Percentiles rank a stretch among this genome's conserved stretches.
These are phyloP conservation scores for Sugiyamaella sp. DNA, from an alignment of 1,139 yeast species.

Conservation along the genomic window DNA sequence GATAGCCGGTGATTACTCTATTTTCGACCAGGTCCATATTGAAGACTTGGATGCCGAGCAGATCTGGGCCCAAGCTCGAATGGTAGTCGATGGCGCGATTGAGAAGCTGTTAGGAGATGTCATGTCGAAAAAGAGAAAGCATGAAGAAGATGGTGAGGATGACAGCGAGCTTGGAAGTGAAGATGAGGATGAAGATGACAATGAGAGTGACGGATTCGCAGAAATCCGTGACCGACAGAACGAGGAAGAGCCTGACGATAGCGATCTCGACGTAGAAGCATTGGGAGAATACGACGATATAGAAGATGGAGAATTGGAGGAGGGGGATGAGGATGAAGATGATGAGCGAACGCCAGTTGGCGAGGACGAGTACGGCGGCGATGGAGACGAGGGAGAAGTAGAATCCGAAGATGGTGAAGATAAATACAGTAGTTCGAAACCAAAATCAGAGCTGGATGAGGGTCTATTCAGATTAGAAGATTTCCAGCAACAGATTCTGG, in stretches of 20 bases:
- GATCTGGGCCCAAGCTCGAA: slow-evolving; percentile 90
- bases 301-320: slow-evolving; percentile 5
- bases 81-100: slow-evolving; percentile 73
- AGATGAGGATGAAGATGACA: slow-evolving; percentile 23
- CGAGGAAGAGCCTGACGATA: slow-evolving; percentile 35
- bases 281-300: not conserved
- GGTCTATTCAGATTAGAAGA: slow-evolving; percentile 84
- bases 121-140: slow-evolving; percentile 29
- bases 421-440: slow-evolving; percentile 31
- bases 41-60: slow-evolving; percentile 91
- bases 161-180: slow-evolving; percentile 10
- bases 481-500: slow-evolving; percentile 78
- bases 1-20: slow-evolving; percentile 61
- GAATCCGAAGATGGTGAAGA: slow-evolving; percentile 35
- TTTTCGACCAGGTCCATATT: slow-evolving; percentile 76
- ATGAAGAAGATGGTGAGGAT: slow-evolving; percentile 26
- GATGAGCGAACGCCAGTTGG: slow-evolving; percentile 23
- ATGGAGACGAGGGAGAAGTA: slow-evolving; percentile 26
- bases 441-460: slow-evolving; percentile 68
- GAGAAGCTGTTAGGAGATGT: slow-evolving; percentile 52
- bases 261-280: not conserved
- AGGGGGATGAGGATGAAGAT: slow-evolving; percentile 27
- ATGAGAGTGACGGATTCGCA: slow-evolving; percentile 2
- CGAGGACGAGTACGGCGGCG: slow-evolving; percentile 19
- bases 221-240: slow-evolving; percentile 27